Evolutionary conservation across 208 protist genomes (phyloP), one percentile per base, ranked within the genome.

Genomic region (Acanthamoeba rhysodes): DNA sequence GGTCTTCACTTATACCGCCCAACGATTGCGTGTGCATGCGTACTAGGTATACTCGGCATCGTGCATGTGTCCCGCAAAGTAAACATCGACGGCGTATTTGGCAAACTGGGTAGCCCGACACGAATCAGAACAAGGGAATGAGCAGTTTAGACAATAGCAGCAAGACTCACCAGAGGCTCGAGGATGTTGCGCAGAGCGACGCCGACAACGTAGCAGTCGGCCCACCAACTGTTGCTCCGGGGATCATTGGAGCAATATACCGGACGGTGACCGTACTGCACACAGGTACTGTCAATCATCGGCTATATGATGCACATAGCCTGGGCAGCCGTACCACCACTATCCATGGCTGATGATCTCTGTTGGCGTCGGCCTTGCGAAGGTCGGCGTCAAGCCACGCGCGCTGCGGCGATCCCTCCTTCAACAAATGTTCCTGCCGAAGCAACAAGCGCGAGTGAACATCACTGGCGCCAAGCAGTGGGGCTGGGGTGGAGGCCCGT

Each of bases 11-110:
- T 29, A 10, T n/a, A n/a, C 24, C 16, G 53, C 16, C 53, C 53
- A 57, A 57, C 10, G 53, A 57, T 20, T 2, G 14, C 16, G 12
- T 70, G 20, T 12, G 72, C 7, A 53, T 20, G 37, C 72, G 87
- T 93, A 70, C 64, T 45, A 94, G 27, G 74, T 94, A 62, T 92
- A 76, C 93, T 96, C 95, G 10, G 94, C 94, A 68, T 96, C 64
- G 74, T 96, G 95, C 93, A 95, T 92, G 80, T 96, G 95, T 27
- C 95, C 95, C 4, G 90, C 92, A 24, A 96, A 59, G 48, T 87
- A 96, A 0, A 95, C 45, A 93, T 96, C 95, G 8, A 96, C 95
- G 53, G 91, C 95, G 32, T 95, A 95, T 50, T 95, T 24, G 72
- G 45, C 27, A 48, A 96, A 94, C 80, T 88, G 12, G 18, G 18